Evolutionary conservation across 148 eudicot genomes (phyloP), one percentile per base, ranked within the genome.

Genomic region (Dianthus caryophyllus): DNA sequence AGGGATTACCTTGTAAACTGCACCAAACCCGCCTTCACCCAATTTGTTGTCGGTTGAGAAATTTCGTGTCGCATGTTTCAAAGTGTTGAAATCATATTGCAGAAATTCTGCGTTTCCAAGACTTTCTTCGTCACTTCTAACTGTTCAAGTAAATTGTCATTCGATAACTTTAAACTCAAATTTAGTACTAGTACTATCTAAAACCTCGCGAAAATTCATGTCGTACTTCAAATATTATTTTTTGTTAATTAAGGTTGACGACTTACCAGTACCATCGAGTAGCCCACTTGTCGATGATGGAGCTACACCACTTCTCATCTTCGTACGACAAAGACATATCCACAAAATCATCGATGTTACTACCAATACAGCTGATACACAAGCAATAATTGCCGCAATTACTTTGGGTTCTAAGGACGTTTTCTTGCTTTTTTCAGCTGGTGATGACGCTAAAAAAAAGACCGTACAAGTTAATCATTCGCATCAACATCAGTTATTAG

Each of bases 11-110:
- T 52, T 76, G 68, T 73, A 86, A 9, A 89, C 96, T 24, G 82
- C 62, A 27, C 96, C 96, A 15, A 84, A 84, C 47, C 91, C 87
- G 53, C 96, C 96, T 72, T 86, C 79, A n/a, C 91, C 91, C 53
- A 89, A 22, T 63, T 82, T 86, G 52, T 66, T 84, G 2, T 47
- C 76, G n/a, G 11, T 22, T 0, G 76, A 65, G 50, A 72, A 58
- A 25, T 66, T 21, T 22, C 9, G 12, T n/a, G 70, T 73, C 5
- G 71, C 70, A 9, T 49, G 36, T 24, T 52, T 51, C 26, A 71
- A 1, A 0, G 61, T 54, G 24, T 33, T 21, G n/a, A 71, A 62
- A 22, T 71, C 67, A 71, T 30, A 71, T 47, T 59, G 74, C 16
- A 62, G 26, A 51, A 62, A 71, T 6, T 61, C 67, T 25, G 6